A percentile compares a stretch with the other conserved stretches of the same genome.
Conservation (phyloP, 495 filamentous ascomycete species). For the Penicillium cinerascens region DNA sequence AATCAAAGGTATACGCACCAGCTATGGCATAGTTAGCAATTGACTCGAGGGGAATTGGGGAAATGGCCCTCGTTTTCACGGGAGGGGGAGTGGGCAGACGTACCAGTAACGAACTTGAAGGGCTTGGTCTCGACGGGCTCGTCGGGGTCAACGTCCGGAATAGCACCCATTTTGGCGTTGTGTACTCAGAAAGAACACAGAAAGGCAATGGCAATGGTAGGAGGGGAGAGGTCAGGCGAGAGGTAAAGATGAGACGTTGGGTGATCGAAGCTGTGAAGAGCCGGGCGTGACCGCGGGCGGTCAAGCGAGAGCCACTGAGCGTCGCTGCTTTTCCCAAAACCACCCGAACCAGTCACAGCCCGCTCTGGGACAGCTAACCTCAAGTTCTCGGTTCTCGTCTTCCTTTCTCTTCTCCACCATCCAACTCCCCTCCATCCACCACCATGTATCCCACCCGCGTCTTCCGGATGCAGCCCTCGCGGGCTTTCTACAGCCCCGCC, state of each 20-base stretch:
- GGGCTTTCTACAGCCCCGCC: slow-evolving; percentile 68
- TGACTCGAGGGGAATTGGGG: slow-evolving; percentile 31
- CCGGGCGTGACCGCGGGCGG: slow-evolving; percentile 42
- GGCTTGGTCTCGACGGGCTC: slow-evolving; percentile 90
- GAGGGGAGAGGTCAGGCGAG: slow-evolving; percentile 22
- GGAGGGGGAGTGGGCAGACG: slow-evolving; percentile 36
- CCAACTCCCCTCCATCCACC: slow-evolving; percentile 13
- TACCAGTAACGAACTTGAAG: slow-evolving; percentile 99
- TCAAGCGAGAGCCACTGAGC: slow-evolving; percentile 46
- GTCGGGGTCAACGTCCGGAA: slow-evolving; percentile 78
- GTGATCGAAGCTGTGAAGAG: slow-evolving; percentile 41
- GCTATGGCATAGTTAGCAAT: slow-evolving; percentile 48
- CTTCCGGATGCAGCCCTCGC: slow-evolving; percentile 53
- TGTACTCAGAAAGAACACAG: slow-evolving; percentile 22
- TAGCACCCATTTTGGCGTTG: slow-evolving; percentile 47
- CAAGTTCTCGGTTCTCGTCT: background rate
- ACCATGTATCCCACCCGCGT: slow-evolving; percentile 67
- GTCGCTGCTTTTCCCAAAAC: slow-evolving; percentile 34
- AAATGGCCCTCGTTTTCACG: slow-evolving; percentile 20
- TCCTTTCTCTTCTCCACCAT: slow-evolving; percentile 24
- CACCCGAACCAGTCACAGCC: slow-evolving; percentile 34
- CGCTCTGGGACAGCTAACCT: slow-evolving; percentile 26
- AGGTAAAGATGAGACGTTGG: slow-evolving; percentile 25
- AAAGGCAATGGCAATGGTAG: slow-evolving; percentile 11
- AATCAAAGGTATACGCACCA: slow-evolving; percentile 37